Base-by-base conservation (phyloP, 176 grass and related monocot genomes). In the Carex scoparia region DNA sequence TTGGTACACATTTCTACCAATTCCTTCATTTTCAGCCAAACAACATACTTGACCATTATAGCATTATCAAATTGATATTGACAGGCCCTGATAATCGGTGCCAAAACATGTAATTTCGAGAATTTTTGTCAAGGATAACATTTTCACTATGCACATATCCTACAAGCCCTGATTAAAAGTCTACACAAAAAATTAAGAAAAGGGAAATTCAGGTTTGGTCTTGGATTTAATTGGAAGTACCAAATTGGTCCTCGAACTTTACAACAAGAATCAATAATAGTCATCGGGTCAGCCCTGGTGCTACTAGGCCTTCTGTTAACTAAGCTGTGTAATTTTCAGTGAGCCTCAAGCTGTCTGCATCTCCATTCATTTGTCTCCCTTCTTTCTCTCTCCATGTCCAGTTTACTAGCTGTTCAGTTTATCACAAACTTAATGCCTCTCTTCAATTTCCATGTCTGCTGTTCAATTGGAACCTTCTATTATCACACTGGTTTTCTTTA, bases 1-100 rank as follows among this genome's bases (percentile, higher is more conserved):
- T 89, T 99, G 96, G 96, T 99, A 88, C 84, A 54, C 30, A 49
- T 63, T 80, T 67, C 19, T 85, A 80, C 18, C 69, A 48, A 44
- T 19, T 3, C 23, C 69, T 72, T 72, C 42, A 72, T 72, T 72
- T 46, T 72, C 69, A 72, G 38, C 69, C 69, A 48, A 72, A 72
- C 69, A 56, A 54, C 51, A 54, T 54, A 77, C 42, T 19, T 73
- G 8, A 46, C 69, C 42, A 37, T 48, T 68, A 46, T 72, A 48
- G 15, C 18, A 5, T 48, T 46, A 48, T n/a, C 61, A 23, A 46
- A 72, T 72, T 40, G 9, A 9, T 63, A 72, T 42, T 23, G 73
- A 77, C 27, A 14, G 27, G 3, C 73, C 16, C 31, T 77, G 73
- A 33, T 19, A 27, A 77, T 31, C 7, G 27, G 23, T 77, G 5